A percentile compares a stretch with the other conserved stretches of the same genome.
phyloP scores from a whole-genome alignment of 306 rosid genomes.

The Pyrus communis region DNA sequence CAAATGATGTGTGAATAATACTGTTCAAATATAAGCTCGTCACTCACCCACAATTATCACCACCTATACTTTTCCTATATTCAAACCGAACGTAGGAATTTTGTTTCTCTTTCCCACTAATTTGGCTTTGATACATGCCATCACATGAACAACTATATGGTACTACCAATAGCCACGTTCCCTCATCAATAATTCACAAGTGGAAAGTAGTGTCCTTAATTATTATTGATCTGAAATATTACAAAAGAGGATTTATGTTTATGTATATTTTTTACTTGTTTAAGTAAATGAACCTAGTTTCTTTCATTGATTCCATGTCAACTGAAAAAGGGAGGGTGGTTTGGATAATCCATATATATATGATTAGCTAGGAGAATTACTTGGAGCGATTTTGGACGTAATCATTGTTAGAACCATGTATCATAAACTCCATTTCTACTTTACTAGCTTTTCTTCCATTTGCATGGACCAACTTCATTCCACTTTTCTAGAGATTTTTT shows the following conservation, averaged over 20 bases:
- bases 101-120: neutral
- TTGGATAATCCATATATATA: neutral
- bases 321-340: neutral
- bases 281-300: neutral
- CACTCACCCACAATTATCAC: neutral
- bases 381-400: neutral
- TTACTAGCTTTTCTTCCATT: neutral
- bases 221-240: neutral
- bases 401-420: neutral
- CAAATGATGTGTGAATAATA: fast-evolving
- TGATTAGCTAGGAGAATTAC: too few relatives aligned
- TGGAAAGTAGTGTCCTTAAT: neutral
- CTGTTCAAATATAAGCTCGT: neutral
- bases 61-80: neutral
- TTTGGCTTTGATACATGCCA: neutral
- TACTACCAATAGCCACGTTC: neutral
- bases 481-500: neutral
- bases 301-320: neutral
- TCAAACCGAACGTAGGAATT: neutral
- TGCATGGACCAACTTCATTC: neutral
- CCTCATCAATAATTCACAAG: neutral
- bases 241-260: neutral
- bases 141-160: neutral
- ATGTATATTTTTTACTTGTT: neutral
- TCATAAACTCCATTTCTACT: neutral